These are phyloP conservation scores for Gossypium mustelinum DNA, from an alignment of 345 rosid species.

Conservation along the genomic window DNA sequence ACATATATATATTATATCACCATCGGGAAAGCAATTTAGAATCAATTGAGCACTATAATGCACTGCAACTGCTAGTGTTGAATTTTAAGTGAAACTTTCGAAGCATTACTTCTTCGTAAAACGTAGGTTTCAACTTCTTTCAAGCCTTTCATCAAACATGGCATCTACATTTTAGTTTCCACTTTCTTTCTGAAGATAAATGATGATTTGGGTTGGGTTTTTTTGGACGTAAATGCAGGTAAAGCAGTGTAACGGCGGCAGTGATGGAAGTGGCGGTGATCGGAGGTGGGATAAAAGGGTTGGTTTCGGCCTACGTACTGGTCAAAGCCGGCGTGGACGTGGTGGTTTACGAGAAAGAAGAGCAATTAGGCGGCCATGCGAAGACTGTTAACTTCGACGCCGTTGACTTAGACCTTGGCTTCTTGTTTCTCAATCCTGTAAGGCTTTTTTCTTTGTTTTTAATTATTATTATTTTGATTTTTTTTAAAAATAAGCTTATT, in stretches of 20 bases:
- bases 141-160: not conserved
- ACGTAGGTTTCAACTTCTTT: not conserved
- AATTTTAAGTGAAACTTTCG: too few relatives aligned
- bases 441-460: conserved; percentile 9
- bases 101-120: not conserved
- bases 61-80: not conserved
- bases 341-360: conserved; percentile 60
- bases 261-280: conserved; percentile 55
- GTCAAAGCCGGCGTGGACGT: conserved; percentile 39
- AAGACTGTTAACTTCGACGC: conserved; percentile 44
- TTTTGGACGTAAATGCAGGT: not conserved
- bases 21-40: too few relatives aligned
- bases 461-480: not conserved
- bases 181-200: not conserved
- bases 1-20: too few relatives aligned
- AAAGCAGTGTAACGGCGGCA: not conserved
- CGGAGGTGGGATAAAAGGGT: conserved; percentile 60
- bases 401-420: conserved; percentile 60
- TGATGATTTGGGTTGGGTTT: not conserved
- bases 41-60: too few relatives aligned
- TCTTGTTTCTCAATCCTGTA: conserved; percentile 65
- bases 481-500: too few relatives aligned
- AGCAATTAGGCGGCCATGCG: conserved; percentile 58
- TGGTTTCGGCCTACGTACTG: conserved; percentile 50
- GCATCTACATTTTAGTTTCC: not conserved